Evolutionary conservation across 192 early-diverging fungal species (phyloP).

Genomic region (Rhizoclosmatium sp.): DNA sequence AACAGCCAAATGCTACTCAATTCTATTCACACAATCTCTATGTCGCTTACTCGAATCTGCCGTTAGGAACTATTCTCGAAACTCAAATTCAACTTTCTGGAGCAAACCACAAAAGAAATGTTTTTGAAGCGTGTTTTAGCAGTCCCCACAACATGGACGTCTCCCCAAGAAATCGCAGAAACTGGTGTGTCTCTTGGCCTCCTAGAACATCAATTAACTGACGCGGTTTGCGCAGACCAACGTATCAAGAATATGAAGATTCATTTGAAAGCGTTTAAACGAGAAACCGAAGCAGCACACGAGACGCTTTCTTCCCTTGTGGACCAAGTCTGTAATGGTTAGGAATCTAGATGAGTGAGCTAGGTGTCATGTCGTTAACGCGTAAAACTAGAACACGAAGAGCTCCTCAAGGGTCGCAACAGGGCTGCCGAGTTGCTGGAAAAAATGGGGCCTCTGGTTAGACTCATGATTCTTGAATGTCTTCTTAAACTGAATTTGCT

Average conservation of each 20-base stretch:
- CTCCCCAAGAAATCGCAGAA: constrained; percentile 40
- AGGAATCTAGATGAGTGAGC: background rate
- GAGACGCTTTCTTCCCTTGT: constrained; percentile 12
- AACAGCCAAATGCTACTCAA: background rate
- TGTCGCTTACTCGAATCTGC: background rate
- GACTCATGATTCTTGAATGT: background rate
- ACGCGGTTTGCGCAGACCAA: background rate
- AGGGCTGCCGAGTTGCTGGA: background rate
- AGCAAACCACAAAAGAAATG: constrained; percentile 61
- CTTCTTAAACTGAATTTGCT: background rate
- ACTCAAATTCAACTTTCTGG: constrained; percentile 63
- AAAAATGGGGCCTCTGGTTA: constrained; percentile 21
- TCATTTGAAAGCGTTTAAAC: constrained; percentile 22
- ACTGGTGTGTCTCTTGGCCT: constrained; percentile 19
- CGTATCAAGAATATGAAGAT: constrained; percentile 21
- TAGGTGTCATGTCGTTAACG: too few species aligned
- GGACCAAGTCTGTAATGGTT: constrained; percentile 26
- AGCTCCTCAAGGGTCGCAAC: background rate
- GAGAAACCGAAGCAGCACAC: constrained; percentile 19
- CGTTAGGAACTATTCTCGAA: constrained; percentile 61
- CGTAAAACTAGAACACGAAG: constrained; percentile 19
- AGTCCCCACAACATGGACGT: constrained; percentile 45
- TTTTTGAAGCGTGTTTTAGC: constrained; percentile 57
- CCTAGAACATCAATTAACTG: background rate
- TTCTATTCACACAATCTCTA: background rate